Base-by-base conservation (phyloP, 1,284 basidiomycete genomes). In the Sanguinoderma infundibulare region DNA sequence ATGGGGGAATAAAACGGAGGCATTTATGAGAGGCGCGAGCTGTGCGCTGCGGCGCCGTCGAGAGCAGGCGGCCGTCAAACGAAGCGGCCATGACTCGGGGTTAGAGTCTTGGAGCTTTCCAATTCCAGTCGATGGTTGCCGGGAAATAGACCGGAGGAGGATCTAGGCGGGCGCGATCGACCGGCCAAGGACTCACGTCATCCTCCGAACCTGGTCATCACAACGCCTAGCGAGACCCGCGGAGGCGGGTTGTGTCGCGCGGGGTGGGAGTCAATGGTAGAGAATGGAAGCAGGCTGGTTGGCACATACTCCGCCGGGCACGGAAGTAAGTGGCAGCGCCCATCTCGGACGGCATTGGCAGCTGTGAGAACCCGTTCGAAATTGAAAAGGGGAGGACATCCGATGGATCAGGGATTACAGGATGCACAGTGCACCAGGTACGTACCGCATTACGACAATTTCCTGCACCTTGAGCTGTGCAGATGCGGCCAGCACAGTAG, bases 31-130 rank as follows among this genome's bases (percentile, higher is more conserved):
- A 51, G 58, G 61, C 61, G 61, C 53, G 61, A 62, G 60, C 61
- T 59, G 61, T 63, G 64, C 61, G 49, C 61, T 65, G 64, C 64
- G 61, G 59, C 61, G 64, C 54, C 55, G 59, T 59, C 53, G 59
- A 58, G 52, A 59, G 55, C n/a, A 47, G 35, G 50, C 34, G 53
- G 22, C 58, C 50, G 64, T 65, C 64, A 65, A 54, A 30, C 47
- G 53, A 44, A 55, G 59, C 47, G 44, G 52, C 46, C 50, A 49
- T 51, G 57, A 57, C 60, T 62, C 53, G 55, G 49, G 46, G 30
- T 35, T n/a, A n/a, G n/a, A n/a, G n/a, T n/a, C n/a, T 58, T 55
- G 32, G 26, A 55, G 26, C 32, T n/a, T 55, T n/a, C 30, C 38
- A 38, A 24, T 36, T 32, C 17, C 47, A 30, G 42, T 15, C 44